phyloP scores from a whole-genome alignment of 140 eudicot genomes.

The Stevia rebaudiana region DNA sequence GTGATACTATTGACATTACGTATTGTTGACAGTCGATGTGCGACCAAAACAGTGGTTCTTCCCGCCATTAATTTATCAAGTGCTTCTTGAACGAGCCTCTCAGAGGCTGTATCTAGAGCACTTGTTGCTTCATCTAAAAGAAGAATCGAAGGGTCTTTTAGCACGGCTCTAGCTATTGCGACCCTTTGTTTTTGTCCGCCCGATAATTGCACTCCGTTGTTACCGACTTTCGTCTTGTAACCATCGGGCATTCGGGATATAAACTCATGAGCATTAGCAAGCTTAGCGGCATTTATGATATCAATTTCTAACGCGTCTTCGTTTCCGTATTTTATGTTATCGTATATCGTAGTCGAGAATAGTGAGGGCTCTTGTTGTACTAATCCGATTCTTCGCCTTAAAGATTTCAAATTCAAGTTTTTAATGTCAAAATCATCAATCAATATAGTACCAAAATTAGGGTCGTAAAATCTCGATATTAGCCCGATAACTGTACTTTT shows the following conservation, averaged over 20 bases:
- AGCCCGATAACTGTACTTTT: slow-evolving; percentile 64
- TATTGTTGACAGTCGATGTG: slow-evolving; percentile 71
- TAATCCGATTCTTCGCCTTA: slow-evolving; percentile 54
- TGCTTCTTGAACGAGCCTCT: slow-evolving; percentile 71
- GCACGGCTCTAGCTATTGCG: slow-evolving; percentile 79
- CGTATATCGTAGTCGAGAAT: slow-evolving; percentile 69
- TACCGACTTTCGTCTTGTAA: slow-evolving; percentile 61
- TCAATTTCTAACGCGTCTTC: slow-evolving; percentile 59
- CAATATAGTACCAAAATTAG: slow-evolving; percentile 42
- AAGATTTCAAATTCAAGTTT: slow-evolving; percentile 46
- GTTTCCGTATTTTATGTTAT: slow-evolving; percentile 66
- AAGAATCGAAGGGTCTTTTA: slow-evolving; percentile 62
- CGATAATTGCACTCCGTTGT: slow-evolving; percentile 65
- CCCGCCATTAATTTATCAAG: slow-evolving; percentile 62
- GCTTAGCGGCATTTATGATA: slow-evolving; percentile 61
- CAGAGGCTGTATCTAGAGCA: slow-evolving; percentile 70
- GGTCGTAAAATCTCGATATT: slow-evolving; percentile 71
- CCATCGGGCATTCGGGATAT: slow-evolving; percentile 62
- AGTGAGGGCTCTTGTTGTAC: slow-evolving; percentile 87
- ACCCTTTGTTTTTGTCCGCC: slow-evolving; percentile 96
- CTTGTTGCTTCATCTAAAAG: slow-evolving; percentile 93
- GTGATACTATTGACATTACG: slow-evolving; percentile 59
- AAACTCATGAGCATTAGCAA: slow-evolving; percentile 81
- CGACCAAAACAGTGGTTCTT: slow-evolving; percentile 63
- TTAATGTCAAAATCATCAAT: slow-evolving; percentile 53